Base-by-base conservation (phyloP, 345 rosid genomes). In the Nasturtium officinale region DNA sequence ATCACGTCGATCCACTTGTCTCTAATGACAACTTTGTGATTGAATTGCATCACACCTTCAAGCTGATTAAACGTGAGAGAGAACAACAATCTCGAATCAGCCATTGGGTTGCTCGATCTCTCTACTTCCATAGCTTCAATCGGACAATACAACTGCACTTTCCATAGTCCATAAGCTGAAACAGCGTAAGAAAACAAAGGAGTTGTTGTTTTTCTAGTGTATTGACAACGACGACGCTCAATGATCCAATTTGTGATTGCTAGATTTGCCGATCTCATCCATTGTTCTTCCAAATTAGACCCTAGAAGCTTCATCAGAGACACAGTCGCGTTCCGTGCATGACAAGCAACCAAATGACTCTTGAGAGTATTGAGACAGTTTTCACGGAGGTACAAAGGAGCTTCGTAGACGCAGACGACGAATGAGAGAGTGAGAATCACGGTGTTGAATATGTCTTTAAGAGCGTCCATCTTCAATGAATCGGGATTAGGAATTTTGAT, bases 51-150 rank as follows among this genome's bases (percentile, higher is more conserved):
- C 11, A 87, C 98, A 28, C 98, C 90, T 79, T 87, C 92, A 30
- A 93, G 93, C 56, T 93, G 98, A 67, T 93, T 91, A 72, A 87
- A 89, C 62, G 74, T 81, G 15, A 93, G 84, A 52, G 98, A 89
- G 84, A 93, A 93, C 26, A 68, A 69, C 33, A 93, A 79, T 51
- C 81, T 84, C 38, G 90, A 91, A 52, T 86, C 89, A 30, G 75
- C 73, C 7, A 38, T 52, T 63, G 80, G 71, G 48, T 83, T 82
- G 64, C 85, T 84, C 6, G 87, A 81, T 53, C 77, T 82, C 71
- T 86, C 87, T 7, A 80, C 26, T 42, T 87, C 92, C 97, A 90
- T 89, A 76, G 98, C 96, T 38, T 89, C 87, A 18, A 90, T 37
- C 18, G 96, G 97, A 77, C 97, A 93, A 45, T 87, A 93, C 4